A percentile compares a stretch with the other conserved stretches of the same genome.
Conservation (phyloP, 345 rosid species). For the Aegle marmelos region DNA sequence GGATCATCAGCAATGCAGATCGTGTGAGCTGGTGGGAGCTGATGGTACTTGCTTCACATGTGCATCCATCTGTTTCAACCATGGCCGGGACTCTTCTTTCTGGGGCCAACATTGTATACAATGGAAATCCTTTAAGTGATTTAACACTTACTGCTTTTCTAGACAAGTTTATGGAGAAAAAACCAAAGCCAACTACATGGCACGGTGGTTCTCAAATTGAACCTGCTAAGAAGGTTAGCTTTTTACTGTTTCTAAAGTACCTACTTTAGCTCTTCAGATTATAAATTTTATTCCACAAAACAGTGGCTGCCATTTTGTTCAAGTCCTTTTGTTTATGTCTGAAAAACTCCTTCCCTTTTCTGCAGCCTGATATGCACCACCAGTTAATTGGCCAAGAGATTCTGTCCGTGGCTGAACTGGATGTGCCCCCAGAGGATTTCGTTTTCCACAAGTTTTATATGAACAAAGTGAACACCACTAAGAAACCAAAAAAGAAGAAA, state of each 20-base stretch:
- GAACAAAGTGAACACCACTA: constrained; percentile 71
- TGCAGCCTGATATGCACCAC: constrained; percentile 75
- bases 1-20: constrained; percentile 70
- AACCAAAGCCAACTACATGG: constrained; percentile 78
- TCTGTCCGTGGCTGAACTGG: constrained; percentile 75
- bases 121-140: constrained; percentile 84
- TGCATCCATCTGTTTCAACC: constrained; percentile 93
- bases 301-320: neutral
- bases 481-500: constrained; percentile 70
- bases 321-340: neutral
- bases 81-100: constrained; percentile 96
- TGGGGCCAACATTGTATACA: constrained; percentile 80
- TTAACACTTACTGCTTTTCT: constrained; percentile 76
- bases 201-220: constrained; percentile 98
- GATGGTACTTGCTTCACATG: constrained; percentile 79
- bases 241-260: neutral
- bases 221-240: constrained; percentile 83
- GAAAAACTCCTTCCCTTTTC: constrained; percentile 8
- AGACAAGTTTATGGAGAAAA: constrained; percentile 98
- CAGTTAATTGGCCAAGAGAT: constrained; percentile 81
- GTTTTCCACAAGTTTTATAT: constrained; percentile 92
- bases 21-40: constrained; percentile 93
- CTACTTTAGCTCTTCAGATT: neutral
- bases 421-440: constrained; percentile 88
- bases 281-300: neutral